These are phyloP conservation scores for Salix suchowensis DNA, from an alignment of 345 rosid species.

Conservation along the genomic window DNA sequence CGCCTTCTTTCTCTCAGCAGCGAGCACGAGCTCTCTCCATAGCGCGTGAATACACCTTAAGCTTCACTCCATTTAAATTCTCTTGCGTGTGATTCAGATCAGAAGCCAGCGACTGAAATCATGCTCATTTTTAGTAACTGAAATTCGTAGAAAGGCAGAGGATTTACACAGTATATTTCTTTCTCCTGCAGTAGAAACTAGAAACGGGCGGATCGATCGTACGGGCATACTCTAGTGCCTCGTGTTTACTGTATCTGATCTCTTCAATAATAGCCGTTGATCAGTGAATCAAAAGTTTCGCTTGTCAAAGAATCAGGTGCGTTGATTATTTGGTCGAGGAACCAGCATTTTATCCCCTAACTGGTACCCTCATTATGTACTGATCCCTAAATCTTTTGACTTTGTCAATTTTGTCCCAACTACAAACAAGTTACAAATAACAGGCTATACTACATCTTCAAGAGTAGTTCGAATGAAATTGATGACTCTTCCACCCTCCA, in stretches of 20 bases:
- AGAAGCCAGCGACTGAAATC: not conserved
- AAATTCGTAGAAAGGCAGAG: constrained; percentile 13
- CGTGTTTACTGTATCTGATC: not conserved
- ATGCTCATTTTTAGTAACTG: not conserved
- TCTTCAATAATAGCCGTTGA: constrained; percentile 2
- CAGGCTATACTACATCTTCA: too few relatives aligned
- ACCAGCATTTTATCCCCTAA: too few relatives aligned
- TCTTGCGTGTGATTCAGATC: not conserved
- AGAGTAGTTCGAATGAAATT: too few relatives aligned
- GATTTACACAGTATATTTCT: constrained; percentile 17
- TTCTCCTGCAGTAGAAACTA: not conserved
- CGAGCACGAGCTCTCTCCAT: not conserved
- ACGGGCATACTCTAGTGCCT: not conserved
- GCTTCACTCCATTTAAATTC: not conserved
- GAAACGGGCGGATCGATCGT: not conserved
- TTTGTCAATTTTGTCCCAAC: too few relatives aligned
- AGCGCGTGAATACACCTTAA: not conserved
- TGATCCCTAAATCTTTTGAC: too few relatives aligned
- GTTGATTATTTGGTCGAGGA: too few relatives aligned
- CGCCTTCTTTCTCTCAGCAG: not conserved
- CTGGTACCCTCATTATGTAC: too few relatives aligned
- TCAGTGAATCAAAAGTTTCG: not conserved
- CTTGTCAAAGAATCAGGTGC: not conserved
- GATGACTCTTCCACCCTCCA: too few relatives aligned
- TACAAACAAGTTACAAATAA: too few relatives aligned